Base-by-base conservation (phyloP, 164 flowering plant genomes). In the Liquidambar formosana region DNA sequence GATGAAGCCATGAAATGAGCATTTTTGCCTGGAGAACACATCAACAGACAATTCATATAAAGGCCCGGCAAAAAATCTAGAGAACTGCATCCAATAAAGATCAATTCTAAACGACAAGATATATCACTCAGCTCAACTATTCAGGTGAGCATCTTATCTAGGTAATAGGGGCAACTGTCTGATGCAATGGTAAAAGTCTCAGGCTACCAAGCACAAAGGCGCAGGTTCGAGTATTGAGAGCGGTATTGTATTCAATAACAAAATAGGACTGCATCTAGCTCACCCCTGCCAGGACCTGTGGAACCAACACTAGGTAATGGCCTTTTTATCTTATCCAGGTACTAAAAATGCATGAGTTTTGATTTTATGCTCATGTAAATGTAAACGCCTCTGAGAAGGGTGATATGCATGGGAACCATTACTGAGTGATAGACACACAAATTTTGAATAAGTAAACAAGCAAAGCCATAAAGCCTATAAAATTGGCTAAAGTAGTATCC, bases 401-500 rank as follows among this genome's bases (percentile, higher is more conserved):
- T 1, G 6, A 18, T 28, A 23, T 21, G 26, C 49, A 21, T 62
- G 8, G 43, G n/a, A 60, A 8, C 45, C 25, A 9, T 27, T 13
- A 12, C 45, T 28, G 45, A 60, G 21, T 33, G 46, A 38, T 18
- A 41, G 41, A 14, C 47, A 33, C 25, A 64, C 59, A 3, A 53
- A 12, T 10, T 15, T 26, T 33, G 21, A 49, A 27, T 0, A 25
- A 11, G 16, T 27, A 46, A n/a, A 10, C 15, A 45, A 19, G 26
- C 19, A 56, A 15, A 15, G 8, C 57, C 18, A n/a, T 0, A 8
- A 23, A 23, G 16, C 15, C 62, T 57, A 51, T 10, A 1, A 27
- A 52, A 59, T 23, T 52, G 21, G 33, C 48, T 25, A 48, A 15
- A 64, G 73, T 18, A 66, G n/a, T n/a, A 23, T 49, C n/a, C 38